A percentile compares a stretch with the other conserved stretches of the same genome.
Evolutionary conservation across 2,329 filamentous ascomycete genomes (phyloP).

Genomic region (Trichoderma simmonsii): DNA sequence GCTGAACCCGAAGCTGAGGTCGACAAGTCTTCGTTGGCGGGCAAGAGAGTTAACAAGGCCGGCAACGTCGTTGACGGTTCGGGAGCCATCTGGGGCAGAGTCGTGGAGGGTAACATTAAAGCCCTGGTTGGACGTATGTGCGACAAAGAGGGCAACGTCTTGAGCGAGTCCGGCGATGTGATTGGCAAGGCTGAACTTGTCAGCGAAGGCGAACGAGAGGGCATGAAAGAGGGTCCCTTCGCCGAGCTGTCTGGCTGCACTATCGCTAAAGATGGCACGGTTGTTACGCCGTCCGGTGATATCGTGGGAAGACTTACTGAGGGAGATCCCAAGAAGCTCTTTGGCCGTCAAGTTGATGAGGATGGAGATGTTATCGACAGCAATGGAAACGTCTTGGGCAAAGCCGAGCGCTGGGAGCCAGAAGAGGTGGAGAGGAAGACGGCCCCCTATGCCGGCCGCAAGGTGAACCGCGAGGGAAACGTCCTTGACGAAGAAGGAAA

Average conservation of each 20-base stretch:
- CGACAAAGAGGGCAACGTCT: conserved; percentile 68
- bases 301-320: conserved; percentile 68
- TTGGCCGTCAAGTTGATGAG: conserved; percentile 72
- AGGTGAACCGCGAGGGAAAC: conserved; percentile 58
- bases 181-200: conserved; percentile 67
- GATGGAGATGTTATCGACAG: conserved; percentile 80
- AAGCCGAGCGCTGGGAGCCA: conserved; percentile 59
- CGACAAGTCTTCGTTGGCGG: conserved; percentile 61
- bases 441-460: conserved; percentile 51
- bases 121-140: conserved; percentile 66
- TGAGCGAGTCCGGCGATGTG: conserved; percentile 69
- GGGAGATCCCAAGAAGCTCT: conserved; percentile 69
- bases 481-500: conserved; percentile 58
- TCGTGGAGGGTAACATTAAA: conserved; percentile 64
- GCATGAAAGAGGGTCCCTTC: conserved; percentile 64
- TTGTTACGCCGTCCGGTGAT: conserved; percentile 64
- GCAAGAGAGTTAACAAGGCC: conserved; percentile 69
- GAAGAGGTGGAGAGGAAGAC: conserved; percentile 51
- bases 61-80: conserved; percentile 57
- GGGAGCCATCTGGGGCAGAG: conserved; percentile 58
- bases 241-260: conserved; percentile 62
- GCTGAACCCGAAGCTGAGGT: conserved; percentile 50
- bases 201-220: conserved; percentile 62
- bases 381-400: conserved; percentile 60
- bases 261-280: conserved; percentile 66